phyloP scores from a whole-genome alignment of 1,139 yeast genomes.

The Geotrichum fermentans region DNA sequence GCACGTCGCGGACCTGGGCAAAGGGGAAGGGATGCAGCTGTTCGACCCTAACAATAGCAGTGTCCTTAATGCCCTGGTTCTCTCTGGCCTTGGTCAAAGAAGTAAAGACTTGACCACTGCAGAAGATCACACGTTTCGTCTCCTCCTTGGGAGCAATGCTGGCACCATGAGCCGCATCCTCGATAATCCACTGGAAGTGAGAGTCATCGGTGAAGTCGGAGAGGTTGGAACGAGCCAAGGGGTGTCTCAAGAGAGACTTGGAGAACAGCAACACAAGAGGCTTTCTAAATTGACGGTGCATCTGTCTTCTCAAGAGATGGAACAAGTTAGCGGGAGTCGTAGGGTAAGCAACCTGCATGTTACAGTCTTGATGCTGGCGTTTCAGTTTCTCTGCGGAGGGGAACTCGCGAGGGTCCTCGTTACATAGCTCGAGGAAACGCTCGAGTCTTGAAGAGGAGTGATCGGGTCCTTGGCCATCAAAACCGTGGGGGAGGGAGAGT shows the following conservation, averaged over 20 bases:
- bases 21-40: conserved; percentile 99
- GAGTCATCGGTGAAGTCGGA: conserved; percentile 87
- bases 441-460: conserved; percentile 98
- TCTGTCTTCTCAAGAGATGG: conserved; percentile 97
- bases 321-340: conserved; percentile 95
- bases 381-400: conserved; percentile 83
- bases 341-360: conserved; percentile 97
- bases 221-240: conserved; percentile 84
- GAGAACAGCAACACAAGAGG: conserved; percentile 88
- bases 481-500: conserved; percentile 95
- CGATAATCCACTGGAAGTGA: conserved; percentile 92
- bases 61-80: conserved; percentile 64
- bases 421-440: conserved; percentile 91
- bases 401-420: conserved; percentile 93
- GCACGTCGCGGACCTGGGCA: conserved; percentile 82
- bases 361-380: conserved; percentile 98
- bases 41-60: conserved; percentile 87
- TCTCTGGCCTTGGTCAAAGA: conserved; percentile 88
- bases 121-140: conserved; percentile 78
- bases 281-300: conserved; percentile 98
- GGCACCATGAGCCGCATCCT: conserved; percentile 80
- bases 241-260: conserved; percentile 92
- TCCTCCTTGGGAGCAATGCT: conserved; percentile 72
- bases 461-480: conserved; percentile 99
- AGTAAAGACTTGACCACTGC: conserved; percentile 93